A percentile compares a stretch with the other conserved stretches of the same genome.
These are phyloP conservation scores for Apostasia shenzhenica DNA, from an alignment of 106 monocot species.

Conservation along the genomic window DNA sequence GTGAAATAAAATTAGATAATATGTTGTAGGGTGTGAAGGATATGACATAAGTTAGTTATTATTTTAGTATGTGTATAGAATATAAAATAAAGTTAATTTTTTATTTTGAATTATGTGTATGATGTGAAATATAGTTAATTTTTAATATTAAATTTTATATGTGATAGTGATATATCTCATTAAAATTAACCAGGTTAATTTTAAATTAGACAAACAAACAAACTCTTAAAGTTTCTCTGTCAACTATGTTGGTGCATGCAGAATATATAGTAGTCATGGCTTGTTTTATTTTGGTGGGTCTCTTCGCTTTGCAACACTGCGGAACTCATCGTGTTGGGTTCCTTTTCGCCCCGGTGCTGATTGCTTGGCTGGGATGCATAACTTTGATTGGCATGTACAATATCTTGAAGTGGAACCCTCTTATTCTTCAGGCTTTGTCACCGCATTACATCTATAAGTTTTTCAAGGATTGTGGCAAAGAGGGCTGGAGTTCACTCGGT, in stretches of 20 bases:
- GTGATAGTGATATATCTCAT: too few species aligned
- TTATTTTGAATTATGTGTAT: too few species aligned
- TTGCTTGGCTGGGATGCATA: constrained; percentile 65
- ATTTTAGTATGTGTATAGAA: too few species aligned
- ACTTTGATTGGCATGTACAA: constrained; percentile 59
- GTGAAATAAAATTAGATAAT: too few species aligned
- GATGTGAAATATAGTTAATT: too few species aligned
- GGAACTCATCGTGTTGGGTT: constrained; percentile 71
- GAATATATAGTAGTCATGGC: constrained; percentile 44
- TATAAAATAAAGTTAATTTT: too few species aligned
- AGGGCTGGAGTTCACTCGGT: constrained; percentile 79
- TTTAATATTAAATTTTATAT: too few species aligned
- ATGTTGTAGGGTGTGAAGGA: too few species aligned
- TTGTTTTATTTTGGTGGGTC: constrained; percentile 47
- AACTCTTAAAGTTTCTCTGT: too few species aligned
- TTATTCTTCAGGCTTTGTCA: constrained; percentile 48
- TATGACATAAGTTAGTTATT: too few species aligned
- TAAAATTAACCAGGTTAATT: too few species aligned
- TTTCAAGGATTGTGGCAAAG: constrained; percentile 45
- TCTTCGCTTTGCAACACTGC: constrained; percentile 72
- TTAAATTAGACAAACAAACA: too few species aligned
- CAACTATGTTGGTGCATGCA: constrained; percentile 18
- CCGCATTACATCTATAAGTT: constrained; percentile 69
- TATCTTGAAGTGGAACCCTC: constrained; percentile 64
- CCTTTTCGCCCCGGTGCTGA: constrained; percentile 66